Percentiles rank a stretch among this genome's conserved stretches.
phyloP scores from a whole-genome alignment of 176 grass and related monocot genomes.

The Paspalum vaginatum region DNA sequence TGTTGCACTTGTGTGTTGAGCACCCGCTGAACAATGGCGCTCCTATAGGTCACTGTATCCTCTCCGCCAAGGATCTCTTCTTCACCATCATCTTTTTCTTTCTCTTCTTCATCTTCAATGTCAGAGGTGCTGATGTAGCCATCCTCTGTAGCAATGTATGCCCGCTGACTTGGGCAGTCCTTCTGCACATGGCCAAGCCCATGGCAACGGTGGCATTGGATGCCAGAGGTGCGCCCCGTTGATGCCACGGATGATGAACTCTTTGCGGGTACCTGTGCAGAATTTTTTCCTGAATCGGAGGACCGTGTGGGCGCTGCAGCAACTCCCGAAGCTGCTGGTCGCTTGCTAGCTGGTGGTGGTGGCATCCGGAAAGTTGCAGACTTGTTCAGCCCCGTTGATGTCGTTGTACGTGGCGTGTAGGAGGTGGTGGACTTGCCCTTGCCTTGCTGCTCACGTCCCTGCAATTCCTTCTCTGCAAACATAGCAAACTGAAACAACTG shows the following conservation, averaged over 20 bases:
- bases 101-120: not conserved
- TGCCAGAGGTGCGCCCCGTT: too few species aligned
- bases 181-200: too few species aligned
- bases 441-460: not conserved
- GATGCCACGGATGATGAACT: too few species aligned
- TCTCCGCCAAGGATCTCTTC: not conserved
- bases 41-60: not conserved
- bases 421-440: not conserved
- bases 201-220: too few species aligned
- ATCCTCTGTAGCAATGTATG: too few species aligned
- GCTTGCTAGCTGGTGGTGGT: not conserved
- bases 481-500: not conserved
- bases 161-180: too few species aligned
- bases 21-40: not conserved
- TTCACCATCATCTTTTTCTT: not conserved
- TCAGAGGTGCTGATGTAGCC: too few species aligned
- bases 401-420: not conserved
- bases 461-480: conserved; percentile 13
- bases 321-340: too few species aligned
- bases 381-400: not conserved
- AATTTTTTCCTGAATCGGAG: too few species aligned
- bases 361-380: not conserved
- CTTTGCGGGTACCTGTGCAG: too few species aligned
- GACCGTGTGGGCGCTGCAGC: too few species aligned
- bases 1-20: not conserved